Conservation (phyloP, 1,139 yeast species). For the Lodderomyces orthopsilosis region DNA sequence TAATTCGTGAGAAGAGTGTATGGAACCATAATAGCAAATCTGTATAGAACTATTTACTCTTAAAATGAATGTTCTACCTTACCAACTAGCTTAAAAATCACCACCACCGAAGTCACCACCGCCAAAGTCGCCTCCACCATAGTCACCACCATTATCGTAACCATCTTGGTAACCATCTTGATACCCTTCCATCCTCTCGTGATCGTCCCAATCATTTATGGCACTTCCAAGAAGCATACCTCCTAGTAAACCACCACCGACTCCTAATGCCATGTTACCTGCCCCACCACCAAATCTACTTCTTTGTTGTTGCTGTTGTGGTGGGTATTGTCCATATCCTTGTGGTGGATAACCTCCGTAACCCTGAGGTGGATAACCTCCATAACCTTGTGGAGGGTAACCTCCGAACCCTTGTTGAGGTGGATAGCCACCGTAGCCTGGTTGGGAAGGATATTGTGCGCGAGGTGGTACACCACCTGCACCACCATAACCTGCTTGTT, state of each 20-base stretch:
- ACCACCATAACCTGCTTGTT: conserved; percentile 6
- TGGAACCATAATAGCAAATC: no score
- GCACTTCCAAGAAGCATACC: conserved; percentile 60
- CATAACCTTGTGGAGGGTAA: conserved; percentile 21
- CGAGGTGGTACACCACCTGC: not conserved
- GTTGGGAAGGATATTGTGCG: conserved; percentile 11
- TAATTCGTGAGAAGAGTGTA: not conserved
- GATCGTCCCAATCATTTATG: conserved; percentile 28
- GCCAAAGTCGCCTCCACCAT: conserved; percentile 19
- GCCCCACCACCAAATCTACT: conserved; percentile 16
- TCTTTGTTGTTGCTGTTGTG: conserved; percentile 16
- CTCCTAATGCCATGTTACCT: conserved; percentile 64
- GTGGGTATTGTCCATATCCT: conserved; percentile 20
- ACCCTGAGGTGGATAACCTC: conserved; percentile 20
- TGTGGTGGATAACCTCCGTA: conserved; percentile 23
- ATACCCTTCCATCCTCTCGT: conserved; percentile 26
- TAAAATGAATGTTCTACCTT: not conserved
- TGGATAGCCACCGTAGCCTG: conserved; percentile 7
- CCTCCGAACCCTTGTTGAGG: conserved; percentile 20
- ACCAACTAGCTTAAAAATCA: conserved; percentile 13
- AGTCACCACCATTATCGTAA: conserved; percentile 23
- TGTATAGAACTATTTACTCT: not conserved
- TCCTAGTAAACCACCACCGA: conserved; percentile 79
- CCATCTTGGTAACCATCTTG: conserved; percentile 36
- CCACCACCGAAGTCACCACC: conserved; percentile 25